Percentiles rank a stretch among this genome's conserved stretches.
Evolutionary conservation across 352 stramenopile genomes (phyloP).

Genomic region (Peronosclerospora sorghi): DNA sequence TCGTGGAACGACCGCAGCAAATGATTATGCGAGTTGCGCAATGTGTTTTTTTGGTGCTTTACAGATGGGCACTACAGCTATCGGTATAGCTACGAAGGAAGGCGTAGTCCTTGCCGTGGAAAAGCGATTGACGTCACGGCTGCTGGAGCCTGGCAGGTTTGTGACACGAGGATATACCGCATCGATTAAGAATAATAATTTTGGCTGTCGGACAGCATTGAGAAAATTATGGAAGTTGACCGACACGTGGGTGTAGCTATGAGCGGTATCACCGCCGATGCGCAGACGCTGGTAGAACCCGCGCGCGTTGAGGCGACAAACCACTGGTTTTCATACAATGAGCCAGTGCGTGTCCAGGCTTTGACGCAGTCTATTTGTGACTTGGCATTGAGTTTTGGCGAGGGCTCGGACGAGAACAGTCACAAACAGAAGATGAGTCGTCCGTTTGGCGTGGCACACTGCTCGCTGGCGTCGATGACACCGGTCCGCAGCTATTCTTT

Average conservation of each 20-base stretch:
- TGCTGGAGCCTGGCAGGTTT: slow-evolving; percentile 90
- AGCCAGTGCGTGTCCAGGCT: slow-evolving; percentile 96
- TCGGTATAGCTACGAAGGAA: slow-evolving; percentile 96
- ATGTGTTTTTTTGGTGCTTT: no score
- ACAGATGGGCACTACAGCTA: slow-evolving; percentile 94
- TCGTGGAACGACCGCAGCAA: no score
- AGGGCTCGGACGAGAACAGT: slow-evolving; percentile 88
- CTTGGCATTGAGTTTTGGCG: slow-evolving; percentile 93
- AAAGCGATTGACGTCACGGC: slow-evolving; percentile 94
- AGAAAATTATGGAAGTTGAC: slow-evolving; percentile 99
- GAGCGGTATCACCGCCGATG: slow-evolving; percentile 97
- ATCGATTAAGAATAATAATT: no score
- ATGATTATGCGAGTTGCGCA: no score
- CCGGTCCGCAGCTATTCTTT: slow-evolving; percentile 92
- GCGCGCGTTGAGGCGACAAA: slow-evolving; percentile 98
- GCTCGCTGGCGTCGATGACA: slow-evolving; percentile 93
- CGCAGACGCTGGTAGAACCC: slow-evolving; percentile 98
- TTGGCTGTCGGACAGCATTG: slow-evolving; percentile 69
- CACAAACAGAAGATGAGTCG: slow-evolving; percentile 97
- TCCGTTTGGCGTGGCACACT: slow-evolving; percentile 97
- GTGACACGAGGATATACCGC: neutral
- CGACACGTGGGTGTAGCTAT: slow-evolving; percentile 96
- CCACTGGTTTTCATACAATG: slow-evolving; percentile 97
- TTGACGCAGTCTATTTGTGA: slow-evolving; percentile 98
- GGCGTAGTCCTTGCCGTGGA: slow-evolving; percentile 97